Conservation (phyloP, 2,329 filamentous ascomycete genomes). For the Malbranchea zuffiana region DNA sequence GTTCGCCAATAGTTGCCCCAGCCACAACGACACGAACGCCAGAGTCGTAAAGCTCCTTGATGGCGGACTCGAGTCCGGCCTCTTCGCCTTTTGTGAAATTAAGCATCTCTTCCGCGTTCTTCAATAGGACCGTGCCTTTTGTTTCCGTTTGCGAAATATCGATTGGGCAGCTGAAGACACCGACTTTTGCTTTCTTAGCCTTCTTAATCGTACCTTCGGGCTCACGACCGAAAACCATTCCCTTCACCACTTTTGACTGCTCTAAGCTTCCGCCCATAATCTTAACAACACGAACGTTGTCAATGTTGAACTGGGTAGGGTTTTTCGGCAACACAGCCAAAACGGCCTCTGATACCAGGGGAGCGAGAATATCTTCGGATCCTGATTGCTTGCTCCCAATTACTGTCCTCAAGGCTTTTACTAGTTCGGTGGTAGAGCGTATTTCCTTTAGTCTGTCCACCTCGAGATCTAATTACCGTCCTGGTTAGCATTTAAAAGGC, state of each 20-base stretch:
- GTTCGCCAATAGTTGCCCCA: constrained; percentile 85
- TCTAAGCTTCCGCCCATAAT: constrained; percentile 97
- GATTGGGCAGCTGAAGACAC: constrained; percentile 90
- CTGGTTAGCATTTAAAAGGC: constrained; percentile 1
- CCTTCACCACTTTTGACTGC: constrained; percentile 88
- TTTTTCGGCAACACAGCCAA: constrained; percentile 92
- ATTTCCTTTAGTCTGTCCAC: constrained; percentile 87
- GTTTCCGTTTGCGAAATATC: constrained; percentile 96
- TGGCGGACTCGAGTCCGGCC: constrained; percentile 71
- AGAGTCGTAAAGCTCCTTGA: constrained; percentile 94
- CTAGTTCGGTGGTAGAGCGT: constrained; percentile 67
- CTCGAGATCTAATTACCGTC: constrained; percentile 51
- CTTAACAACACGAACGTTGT: constrained; percentile 98
- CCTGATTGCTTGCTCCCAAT: constrained; percentile 95
- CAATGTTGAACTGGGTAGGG: constrained; percentile 90
- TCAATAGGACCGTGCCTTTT: constrained; percentile 91
- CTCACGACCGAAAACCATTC: constrained; percentile 96
- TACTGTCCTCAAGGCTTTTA: constrained; percentile 91
- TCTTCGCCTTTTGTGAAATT: constrained; percentile 98
- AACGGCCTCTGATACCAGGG: constrained; percentile 72
- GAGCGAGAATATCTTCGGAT: constrained; percentile 76
- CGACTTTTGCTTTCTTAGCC: constrained; percentile 85
- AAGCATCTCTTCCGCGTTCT: constrained; percentile 98
- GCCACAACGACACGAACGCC: constrained; percentile 86
- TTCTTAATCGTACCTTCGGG: constrained; percentile 90